These are phyloP conservation scores for Aspergillus sp. DNA, from an alignment of 2,329 filamentous ascomycete species.

Conservation along the genomic window DNA sequence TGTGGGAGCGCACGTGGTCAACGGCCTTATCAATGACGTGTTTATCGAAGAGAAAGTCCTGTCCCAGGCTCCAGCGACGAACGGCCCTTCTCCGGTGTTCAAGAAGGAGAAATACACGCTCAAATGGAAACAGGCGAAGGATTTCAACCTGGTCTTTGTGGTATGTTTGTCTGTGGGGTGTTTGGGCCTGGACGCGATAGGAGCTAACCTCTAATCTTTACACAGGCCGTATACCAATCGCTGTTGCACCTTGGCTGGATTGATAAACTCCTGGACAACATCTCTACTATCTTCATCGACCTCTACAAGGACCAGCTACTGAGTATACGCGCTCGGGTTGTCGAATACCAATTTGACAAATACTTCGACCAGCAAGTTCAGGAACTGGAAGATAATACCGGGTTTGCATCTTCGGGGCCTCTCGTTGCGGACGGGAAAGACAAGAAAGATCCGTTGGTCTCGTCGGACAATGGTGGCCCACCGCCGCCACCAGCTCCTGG, in stretches of 20 bases:
- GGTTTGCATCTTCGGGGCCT: conserved; percentile 40
- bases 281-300: conserved; percentile 82
- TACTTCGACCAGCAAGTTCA: conserved; percentile 92
- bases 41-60: conserved; percentile 90
- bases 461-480: conserved; percentile 43
- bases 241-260: conserved; percentile 94
- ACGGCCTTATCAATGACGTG: conserved; percentile 89
- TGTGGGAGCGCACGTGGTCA: conserved; percentile 75
- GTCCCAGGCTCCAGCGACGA: conserved; percentile 48
- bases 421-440: conserved; percentile 31
- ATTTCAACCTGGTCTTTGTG: conserved; percentile 90
- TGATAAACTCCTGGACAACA: conserved; percentile 90
- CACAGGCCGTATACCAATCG: conserved; percentile 88
- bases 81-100: conserved; percentile 62
- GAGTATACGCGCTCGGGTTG: conserved; percentile 66
- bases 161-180: conserved; percentile 43
- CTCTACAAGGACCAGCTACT: conserved; percentile 83
- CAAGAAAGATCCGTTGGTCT: conserved; percentile 40
- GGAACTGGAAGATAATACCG: conserved; percentile 51
- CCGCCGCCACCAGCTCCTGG: conserved; percentile 46
- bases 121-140: conserved; percentile 88
- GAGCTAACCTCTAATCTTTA: conserved; percentile 4
- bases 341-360: conserved; percentile 78
- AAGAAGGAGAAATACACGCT: conserved; percentile 88
- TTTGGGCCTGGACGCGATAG: background rate